These are phyloP conservation scores for Dioszegia aurantiaca DNA, from an alignment of 768 basidiomycete genomes.

Conservation along the genomic window DNA sequence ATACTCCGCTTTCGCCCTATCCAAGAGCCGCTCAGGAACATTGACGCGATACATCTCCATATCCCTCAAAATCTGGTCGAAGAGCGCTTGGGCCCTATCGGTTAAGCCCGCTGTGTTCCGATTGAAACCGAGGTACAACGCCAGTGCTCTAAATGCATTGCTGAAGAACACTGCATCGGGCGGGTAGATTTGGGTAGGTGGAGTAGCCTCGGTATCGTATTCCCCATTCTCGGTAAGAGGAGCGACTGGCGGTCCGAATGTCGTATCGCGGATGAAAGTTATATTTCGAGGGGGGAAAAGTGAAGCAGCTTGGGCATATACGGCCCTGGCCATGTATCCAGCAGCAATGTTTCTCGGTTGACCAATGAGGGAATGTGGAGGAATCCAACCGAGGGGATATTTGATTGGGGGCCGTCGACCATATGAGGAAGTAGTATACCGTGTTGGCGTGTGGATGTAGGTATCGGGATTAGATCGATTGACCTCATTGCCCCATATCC, in stretches of 20 bases:
- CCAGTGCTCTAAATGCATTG: background rate
- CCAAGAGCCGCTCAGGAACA: background rate
- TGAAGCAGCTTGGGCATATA: background rate
- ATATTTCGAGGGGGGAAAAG: background rate
- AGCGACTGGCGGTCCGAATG: background rate
- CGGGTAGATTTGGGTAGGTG: background rate
- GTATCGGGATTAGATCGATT: too few species aligned
- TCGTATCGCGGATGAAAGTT: too few species aligned
- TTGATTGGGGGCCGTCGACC: too few species aligned
- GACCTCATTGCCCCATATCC: slow-evolving; percentile 31
- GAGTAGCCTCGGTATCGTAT: background rate
- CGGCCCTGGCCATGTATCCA: background rate
- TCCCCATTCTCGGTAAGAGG: too few species aligned
- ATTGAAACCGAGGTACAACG: slow-evolving; percentile 1
- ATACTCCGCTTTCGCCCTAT: background rate
- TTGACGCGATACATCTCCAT: background rate
- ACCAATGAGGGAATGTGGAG: background rate
- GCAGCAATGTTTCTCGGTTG: slow-evolving; percentile 9
- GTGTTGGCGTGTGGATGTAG: too few species aligned
- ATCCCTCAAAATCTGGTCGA: background rate
- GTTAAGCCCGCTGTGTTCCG: background rate
- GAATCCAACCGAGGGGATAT: slow-evolving; percentile 5
- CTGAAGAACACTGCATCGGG: slow-evolving; percentile 16
- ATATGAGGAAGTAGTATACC: too few species aligned
- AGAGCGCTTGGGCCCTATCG: background rate